Base-by-base conservation (phyloP, 2,329 filamentous ascomycete species). In the Fusarium anguioides region DNA sequence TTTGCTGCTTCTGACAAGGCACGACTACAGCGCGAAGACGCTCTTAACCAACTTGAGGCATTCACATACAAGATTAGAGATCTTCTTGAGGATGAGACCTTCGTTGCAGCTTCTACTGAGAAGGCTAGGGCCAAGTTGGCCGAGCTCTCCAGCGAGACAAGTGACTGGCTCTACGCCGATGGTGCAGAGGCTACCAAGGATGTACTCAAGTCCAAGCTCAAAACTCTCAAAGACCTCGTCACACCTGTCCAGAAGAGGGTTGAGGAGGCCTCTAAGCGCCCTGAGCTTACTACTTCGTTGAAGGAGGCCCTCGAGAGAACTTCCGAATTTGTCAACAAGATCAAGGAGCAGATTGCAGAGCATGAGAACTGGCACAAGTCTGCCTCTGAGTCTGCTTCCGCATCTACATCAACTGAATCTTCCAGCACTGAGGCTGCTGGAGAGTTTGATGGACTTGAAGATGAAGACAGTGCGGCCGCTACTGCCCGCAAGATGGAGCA, bases 141-240 rank as follows among this genome's bases (percentile, higher is more conserved):
- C 71, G 82, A 88, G 62, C 89, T 89, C 73, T 84, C 93, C 36
- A 85, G 86, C 62, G 86, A 87, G 46, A 86, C 89, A 21, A 91
- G 92, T 71, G 94, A 97, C 12, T 99, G 96, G 95, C 88, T 99
- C 60, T 96, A 97, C 76, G 92, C 87, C 17, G 94, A 94, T 44
- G 93, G 95, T 55, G 85, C 86, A 17, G 89, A 94, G 46, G 94
- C 96, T 6, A 84, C 87, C 33, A 89, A 89, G 58, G 88, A 92
- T 5, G 88, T 90, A 45, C 86, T 99, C 72, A 92, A 90, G 77
- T 84, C 87, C 54, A 93, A 90, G 76, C 86, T 96, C 47, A 90
- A 92, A 77, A 87, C 86, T 41, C 87, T 99, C 47, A 90, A 93
- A 75, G 87, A 89, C 51, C 86, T 97, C 44, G 91, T 94, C 50